Percentiles rank a stretch among this genome's conserved stretches.
These are phyloP conservation scores for Phylloporus sp. DNA, from an alignment of 768 basidiomycete species.

Conservation along the genomic window DNA sequence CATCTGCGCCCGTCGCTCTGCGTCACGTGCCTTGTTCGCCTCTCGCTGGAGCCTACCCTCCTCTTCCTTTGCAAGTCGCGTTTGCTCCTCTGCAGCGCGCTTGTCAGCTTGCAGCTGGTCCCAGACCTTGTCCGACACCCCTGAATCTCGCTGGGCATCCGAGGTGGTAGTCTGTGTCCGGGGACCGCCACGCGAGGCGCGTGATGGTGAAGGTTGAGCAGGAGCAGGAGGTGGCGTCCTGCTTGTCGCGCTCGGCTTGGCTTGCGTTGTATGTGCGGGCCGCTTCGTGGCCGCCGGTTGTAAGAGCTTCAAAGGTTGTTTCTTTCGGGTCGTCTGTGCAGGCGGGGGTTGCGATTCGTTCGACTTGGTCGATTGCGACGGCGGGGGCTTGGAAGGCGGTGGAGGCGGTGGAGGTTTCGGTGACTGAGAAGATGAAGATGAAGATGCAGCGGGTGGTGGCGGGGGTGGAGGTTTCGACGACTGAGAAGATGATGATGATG, in stretches of 20 bases:
- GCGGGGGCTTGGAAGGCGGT: background rate
- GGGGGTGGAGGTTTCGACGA: constrained; percentile 23
- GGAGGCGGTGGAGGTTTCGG: constrained; percentile 21
- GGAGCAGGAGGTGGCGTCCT: background rate
- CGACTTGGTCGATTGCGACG: constrained; percentile 1
- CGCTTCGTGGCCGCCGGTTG: background rate
- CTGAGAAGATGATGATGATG: constrained; percentile 16
- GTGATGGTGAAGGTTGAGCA: background rate
- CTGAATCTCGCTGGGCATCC: constrained; percentile 39
- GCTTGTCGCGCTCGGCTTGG: background rate
- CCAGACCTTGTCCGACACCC: constrained; percentile 52
- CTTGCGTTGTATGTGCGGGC: constrained; percentile 2
- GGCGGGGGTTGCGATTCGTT: constrained; percentile 4
- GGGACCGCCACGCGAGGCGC: background rate
- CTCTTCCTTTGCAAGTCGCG: constrained; percentile 16
- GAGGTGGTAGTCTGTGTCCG: background rate
- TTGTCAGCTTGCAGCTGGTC: constrained; percentile 39
- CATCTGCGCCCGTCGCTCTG: constrained; percentile 21
- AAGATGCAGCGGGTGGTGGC: constrained; percentile 16
- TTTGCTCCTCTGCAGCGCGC: constrained; percentile 21
- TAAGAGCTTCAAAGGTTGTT: background rate
- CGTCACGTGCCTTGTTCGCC: constrained; percentile 14
- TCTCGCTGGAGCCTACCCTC: constrained; percentile 15
- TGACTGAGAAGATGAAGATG: constrained; percentile 15
- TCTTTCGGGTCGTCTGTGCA: constrained; percentile 11